Evolutionary conservation across 768 basidiomycete genomes (phyloP), one percentile per base, ranked within the genome.

Genomic region (Agrocybe chaxingu): DNA sequence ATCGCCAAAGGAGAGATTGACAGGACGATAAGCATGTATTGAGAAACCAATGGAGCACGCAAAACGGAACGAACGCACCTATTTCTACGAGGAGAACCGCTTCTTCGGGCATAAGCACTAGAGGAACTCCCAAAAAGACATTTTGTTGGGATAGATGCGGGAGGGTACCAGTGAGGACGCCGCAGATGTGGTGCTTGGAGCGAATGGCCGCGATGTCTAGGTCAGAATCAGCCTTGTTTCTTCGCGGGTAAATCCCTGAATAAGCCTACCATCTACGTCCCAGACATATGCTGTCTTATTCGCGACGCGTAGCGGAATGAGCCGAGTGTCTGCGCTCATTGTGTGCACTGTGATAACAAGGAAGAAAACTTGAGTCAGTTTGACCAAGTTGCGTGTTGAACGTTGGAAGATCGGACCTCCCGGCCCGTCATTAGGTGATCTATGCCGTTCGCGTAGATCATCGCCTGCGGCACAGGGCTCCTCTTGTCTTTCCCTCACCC

Each of bases 131-230:
- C 32, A 99, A 75, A 64, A 99, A 99, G 2, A 89, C 82, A 72
- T 99, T 99, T 69, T 99, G 97, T 60, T 98, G 95, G 1, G 93
- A 85, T 1, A 98, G 77, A 63, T 94, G 92, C 2, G 97, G 95
- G 10, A 99, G 80, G 1, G 97, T 98, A 0, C 97, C 97, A 0
- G 83, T 78, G 39, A 98, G 70, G 39, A 92, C 74, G 33, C 96
- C 94, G 60, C 90, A 93, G 42, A 98, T 78, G 49, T 76, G 84
- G 66, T 97, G 85, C 57, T 84, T 70, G 30, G 87, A 81, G 34
- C 97, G 89, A 8, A 99, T 71, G 5, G 70, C 76, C 7, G 87
- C 85, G 58, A 92, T 85, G 63, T 93, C 96, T 95, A 62, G 40
- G 36, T 35, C 50, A 65, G 56, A 54, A 51, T 43, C 48, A 47